Evolutionary conservation across 495 filamentous ascomycete genomes (phyloP), one percentile per base, ranked within the genome.

Genomic region (Emericellopsis terricola): DNA sequence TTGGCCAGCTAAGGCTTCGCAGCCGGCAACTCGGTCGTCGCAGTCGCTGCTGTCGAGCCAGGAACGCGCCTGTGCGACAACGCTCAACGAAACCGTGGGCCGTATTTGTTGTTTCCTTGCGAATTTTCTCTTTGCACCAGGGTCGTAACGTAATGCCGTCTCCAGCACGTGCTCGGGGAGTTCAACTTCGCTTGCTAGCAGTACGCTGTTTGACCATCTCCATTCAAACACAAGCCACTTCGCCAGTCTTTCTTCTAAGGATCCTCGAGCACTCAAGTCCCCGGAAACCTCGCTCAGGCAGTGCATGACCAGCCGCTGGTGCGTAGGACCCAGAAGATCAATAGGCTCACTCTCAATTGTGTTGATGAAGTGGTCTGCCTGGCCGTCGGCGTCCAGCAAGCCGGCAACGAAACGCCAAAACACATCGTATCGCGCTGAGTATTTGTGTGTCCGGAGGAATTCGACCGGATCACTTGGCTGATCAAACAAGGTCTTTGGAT

Each of bases 361-460:
- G 19, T 51, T 4, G 29, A 63, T 53, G 43, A 60, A 60, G 19
- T 19, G 13, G 28, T 29, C 23, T 40, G n/a, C 31, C 17, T 38
- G 18, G 4, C 15, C 18, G 19, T 34, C 35, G 18, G 34, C 36
- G 13, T 46, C 30, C 40, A 64, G 47, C 19, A 60, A 44, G 27
- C 60, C 60, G 15, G 52, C 39, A 27, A 57, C 55, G 47, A 64
- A 64, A 20, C 57, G 52, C 57, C 57, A 64, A 15, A 60, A 40
- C 15, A 60, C 41, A 45, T 57, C 52, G 45, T 57, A 61, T 30
- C 49, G 52, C 14, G 36, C 28, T 23, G 31, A 48, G 38, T 61
- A 64, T 48, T 64, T 64, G 26, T 57, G 21, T 29, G 43, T 19
- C 28, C 36, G 40, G 34, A 62, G 43, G 44, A 56, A 60, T 13